Conservation (phyloP, 441 rosid genomes). For the Mallotus japonicus region DNA sequence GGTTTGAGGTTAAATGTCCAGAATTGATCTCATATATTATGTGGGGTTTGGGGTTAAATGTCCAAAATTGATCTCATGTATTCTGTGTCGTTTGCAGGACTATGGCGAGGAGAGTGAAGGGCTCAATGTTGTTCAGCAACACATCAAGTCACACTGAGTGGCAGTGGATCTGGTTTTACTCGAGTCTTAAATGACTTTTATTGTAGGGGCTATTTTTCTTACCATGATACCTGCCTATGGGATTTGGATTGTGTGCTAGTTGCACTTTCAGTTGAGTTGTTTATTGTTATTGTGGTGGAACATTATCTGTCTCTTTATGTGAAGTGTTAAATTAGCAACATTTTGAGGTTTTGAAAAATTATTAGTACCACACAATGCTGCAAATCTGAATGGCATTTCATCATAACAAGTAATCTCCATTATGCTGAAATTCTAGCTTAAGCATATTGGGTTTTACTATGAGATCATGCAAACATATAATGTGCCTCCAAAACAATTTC, state of each 20-base stretch:
- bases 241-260: constrained; percentile 3
- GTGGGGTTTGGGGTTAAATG: constrained; percentile 26
- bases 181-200: constrained; percentile 5
- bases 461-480: no score
- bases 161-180: neutral
- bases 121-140: constrained; percentile 45
- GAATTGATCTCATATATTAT: no score
- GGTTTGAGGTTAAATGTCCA: constrained; percentile 25
- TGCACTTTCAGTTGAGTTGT: neutral
- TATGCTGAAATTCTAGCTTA: no score
- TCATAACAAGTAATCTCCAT: no score
- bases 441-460: no score
- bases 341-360: neutral
- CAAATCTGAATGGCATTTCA: no score
- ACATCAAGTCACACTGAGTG: constrained; percentile 41
- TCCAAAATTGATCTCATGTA: no score
- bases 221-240: neutral
- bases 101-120: constrained; percentile 61
- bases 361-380: neutral
- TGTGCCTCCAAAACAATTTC: no score
- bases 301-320: neutral
- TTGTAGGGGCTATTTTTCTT: neutral
- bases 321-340: neutral
- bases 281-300: constrained; percentile 3
- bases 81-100: constrained; percentile 34